Conservation (phyloP, 768 basidiomycete species). For the Asterophora parasitica region DNA sequence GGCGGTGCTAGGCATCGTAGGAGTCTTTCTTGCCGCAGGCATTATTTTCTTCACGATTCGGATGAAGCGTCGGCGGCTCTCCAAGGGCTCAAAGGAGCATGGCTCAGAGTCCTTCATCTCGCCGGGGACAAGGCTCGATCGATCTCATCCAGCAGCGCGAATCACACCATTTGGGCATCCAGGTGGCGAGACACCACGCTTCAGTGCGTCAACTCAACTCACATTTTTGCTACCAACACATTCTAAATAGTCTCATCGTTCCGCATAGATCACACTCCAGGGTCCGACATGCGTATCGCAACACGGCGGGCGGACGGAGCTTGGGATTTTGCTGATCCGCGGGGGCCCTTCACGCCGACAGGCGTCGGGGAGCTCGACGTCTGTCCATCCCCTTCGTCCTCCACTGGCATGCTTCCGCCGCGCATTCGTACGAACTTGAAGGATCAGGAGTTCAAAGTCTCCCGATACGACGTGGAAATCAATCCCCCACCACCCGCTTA, state of each 20-base stretch:
- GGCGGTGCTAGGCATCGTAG: conserved; percentile 8
- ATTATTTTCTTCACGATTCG: conserved; percentile 8
- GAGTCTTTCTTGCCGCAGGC: conserved; percentile 6
- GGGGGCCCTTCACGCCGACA: conserved; percentile 33
- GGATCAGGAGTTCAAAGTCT: conserved; percentile 17
- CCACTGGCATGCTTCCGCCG: conserved; percentile 7
- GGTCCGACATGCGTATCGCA: conserved; percentile 55
- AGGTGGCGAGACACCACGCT: conserved; percentile 31
- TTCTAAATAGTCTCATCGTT: neutral
- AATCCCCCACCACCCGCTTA: conserved; percentile 27
- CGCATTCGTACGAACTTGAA: conserved; percentile 10
- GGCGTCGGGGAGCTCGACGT: conserved; percentile 35
- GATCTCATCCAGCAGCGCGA: conserved; percentile 33
- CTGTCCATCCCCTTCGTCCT: conserved; percentile 23
- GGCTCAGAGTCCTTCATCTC: conserved; percentile 4
- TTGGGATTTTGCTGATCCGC: conserved; percentile 48
- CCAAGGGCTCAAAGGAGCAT: neutral
- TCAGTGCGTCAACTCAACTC: conserved; percentile 26
- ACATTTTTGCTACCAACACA: neutral
- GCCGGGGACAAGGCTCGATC: conserved; percentile 24
- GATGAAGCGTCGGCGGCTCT: conserved; percentile 7
- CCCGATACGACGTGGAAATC: conserved; percentile 13
- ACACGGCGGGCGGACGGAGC: conserved; percentile 47
- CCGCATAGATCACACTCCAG: conserved; percentile 43
- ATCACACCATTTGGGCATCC: conserved; percentile 39